Evolutionary conservation across 306 rosid species (phyloP).

Genomic region (Cercis canadensis): DNA sequence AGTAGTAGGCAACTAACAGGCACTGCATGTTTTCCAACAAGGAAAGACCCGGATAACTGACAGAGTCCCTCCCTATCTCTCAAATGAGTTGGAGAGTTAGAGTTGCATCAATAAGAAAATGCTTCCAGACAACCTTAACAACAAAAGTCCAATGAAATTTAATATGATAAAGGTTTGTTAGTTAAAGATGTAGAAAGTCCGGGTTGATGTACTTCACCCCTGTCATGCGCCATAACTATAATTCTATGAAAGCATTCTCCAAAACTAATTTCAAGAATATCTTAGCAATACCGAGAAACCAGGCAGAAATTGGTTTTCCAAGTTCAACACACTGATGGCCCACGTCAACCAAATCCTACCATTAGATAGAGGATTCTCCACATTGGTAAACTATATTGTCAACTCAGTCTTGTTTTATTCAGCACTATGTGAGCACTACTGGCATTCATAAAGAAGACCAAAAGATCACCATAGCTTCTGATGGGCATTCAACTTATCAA

Average conservation of each 20-base stretch:
- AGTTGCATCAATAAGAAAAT: conserved; percentile 14
- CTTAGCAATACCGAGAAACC: background rate
- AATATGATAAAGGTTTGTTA: background rate
- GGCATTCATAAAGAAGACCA: too few relatives aligned
- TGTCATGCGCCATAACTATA: background rate
- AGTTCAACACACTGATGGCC: conserved; percentile 1
- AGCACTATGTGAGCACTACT: too few relatives aligned
- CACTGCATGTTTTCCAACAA: background rate
- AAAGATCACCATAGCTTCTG: too few relatives aligned
- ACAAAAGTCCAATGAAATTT: background rate
- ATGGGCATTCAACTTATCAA: conserved; percentile 8
- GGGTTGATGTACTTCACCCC: background rate
- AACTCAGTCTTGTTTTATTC: conserved; percentile 3
- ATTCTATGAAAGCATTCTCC: background rate
- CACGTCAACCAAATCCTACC: background rate
- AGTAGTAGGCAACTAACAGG: background rate
- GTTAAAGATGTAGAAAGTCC: background rate
- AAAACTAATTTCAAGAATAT: conserved; percentile 1
- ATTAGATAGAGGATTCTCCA: conserved; percentile 9
- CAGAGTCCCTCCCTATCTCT: too few relatives aligned
- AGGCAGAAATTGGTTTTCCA: background rate
- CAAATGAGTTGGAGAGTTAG: background rate
- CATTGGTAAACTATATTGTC: conserved; percentile 17
- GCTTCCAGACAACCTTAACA: conserved; percentile 17
- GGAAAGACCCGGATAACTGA: background rate